Percentiles rank a stretch among this genome's conserved stretches.
These are phyloP conservation scores for Aspergillus carbonarius DNA, from an alignment of 2,329 filamentous ascomycete species.

Conservation along the genomic window DNA sequence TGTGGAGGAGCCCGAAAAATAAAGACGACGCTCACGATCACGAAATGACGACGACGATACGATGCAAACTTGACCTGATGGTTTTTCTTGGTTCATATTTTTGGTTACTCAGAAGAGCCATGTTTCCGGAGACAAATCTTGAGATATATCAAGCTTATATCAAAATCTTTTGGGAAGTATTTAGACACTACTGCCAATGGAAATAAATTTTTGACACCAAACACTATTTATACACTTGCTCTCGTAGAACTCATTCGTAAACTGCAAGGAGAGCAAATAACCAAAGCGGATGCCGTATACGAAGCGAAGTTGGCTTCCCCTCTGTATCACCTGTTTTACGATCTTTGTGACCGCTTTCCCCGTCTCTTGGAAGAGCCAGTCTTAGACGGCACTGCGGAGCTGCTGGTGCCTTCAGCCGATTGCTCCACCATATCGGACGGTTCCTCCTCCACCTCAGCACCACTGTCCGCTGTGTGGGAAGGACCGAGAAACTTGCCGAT, in stretches of 20 bases:
- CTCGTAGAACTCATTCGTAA: background rate
- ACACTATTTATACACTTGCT: background rate
- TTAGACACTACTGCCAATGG: background rate
- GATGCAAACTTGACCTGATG: constrained; percentile 8
- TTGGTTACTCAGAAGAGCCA: background rate
- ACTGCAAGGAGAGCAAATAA: background rate
- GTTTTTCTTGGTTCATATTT: constrained; percentile 8
- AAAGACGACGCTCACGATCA: constrained; percentile 15
- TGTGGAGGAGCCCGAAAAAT: background rate
- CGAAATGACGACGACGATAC: constrained; percentile 26
- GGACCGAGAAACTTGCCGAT: constrained; percentile 30
- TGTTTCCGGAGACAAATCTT: background rate
- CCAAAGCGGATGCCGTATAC: background rate
- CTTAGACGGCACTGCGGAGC: constrained; percentile 27
- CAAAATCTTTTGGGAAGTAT: background rate
- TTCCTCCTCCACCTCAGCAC: constrained; percentile 18
- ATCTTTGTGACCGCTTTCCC: constrained; percentile 31
- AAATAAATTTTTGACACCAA: background rate
- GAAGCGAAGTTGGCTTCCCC: background rate
- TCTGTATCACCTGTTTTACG: constrained; percentile 14
- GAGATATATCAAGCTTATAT: background rate
- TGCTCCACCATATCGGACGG: constrained; percentile 21
- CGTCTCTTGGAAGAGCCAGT: constrained; percentile 25
- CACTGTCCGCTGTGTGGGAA: constrained; percentile 8
- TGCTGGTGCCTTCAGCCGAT: constrained; percentile 22